These are phyloP conservation scores for Thelephora terrestris DNA, from an alignment of 1,284 basidiomycete genomes.

Conservation along the genomic window DNA sequence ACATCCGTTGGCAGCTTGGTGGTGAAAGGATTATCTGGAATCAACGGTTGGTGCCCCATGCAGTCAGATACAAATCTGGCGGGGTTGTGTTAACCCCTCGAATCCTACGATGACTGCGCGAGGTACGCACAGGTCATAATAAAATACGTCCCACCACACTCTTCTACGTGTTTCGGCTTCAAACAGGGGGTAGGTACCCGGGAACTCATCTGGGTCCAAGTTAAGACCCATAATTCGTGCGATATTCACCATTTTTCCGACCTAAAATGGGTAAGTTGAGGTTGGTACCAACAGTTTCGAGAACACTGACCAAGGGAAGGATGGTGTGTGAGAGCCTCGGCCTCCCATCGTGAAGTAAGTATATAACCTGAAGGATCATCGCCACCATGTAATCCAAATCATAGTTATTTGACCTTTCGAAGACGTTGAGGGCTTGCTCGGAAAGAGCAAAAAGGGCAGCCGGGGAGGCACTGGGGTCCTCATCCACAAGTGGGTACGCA, in stretches of 20 bases:
- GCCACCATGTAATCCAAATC: conserved; percentile 43
- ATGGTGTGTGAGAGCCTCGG: conserved; percentile 31
- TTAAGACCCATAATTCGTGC: conserved; percentile 55
- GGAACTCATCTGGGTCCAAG: conserved; percentile 47
- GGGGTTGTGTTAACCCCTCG: not conserved
- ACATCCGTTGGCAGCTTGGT: conserved; percentile 38
- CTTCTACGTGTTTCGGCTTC: conserved; percentile 50
- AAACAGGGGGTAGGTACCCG: conserved; percentile 31
- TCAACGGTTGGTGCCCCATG: conserved; percentile 47
- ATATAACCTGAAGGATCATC: conserved; percentile 44
- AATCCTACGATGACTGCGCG: not conserved
- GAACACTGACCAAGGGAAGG: conserved; percentile 31
- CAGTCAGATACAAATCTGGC: conserved; percentile 58
- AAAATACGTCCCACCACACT: conserved; percentile 68
- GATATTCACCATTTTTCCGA: conserved; percentile 59
- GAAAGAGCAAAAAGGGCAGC: conserved; percentile 35
- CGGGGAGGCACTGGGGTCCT: conserved; percentile 13
- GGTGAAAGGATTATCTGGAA: conserved; percentile 38
- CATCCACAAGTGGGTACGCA: not conserved
- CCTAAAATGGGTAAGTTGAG: conserved; percentile 22
- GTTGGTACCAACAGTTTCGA: not conserved
- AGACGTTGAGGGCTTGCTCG: conserved; percentile 32
- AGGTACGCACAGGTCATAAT: conserved; percentile 56
- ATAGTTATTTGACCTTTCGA: conserved; percentile 31
- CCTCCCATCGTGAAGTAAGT: conserved; percentile 39